These are phyloP conservation scores for Penicillium angulare DNA, from an alignment of 495 filamentous ascomycete species.

Conservation along the genomic window DNA sequence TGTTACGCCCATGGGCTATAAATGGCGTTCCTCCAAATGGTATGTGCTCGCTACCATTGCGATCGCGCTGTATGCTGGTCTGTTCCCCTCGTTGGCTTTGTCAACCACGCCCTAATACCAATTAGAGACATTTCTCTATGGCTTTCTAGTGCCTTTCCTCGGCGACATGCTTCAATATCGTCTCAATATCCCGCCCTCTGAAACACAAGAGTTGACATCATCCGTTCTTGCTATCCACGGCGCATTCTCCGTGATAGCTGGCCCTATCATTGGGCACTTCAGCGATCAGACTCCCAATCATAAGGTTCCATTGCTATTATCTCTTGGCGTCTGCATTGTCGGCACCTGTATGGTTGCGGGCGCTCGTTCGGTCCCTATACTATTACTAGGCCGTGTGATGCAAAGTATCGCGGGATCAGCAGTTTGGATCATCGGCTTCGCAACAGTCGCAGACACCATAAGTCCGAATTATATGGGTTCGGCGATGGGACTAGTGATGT, in stretches of 20 bases:
- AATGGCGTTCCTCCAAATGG: not conserved
- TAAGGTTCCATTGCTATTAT: conserved; percentile 9
- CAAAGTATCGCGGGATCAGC: conserved; percentile 20
- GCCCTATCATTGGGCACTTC: conserved; percentile 25
- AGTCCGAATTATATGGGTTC: conserved; percentile 15
- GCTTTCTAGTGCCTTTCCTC: conserved; percentile 28
- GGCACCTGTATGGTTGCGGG: not conserved
- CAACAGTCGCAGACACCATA: conserved; percentile 21
- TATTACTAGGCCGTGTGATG: conserved; percentile 19
- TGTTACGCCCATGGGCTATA: not conserved
- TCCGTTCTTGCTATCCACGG: conserved; percentile 19
- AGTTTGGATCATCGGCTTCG: conserved; percentile 25
- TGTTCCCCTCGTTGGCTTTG: too few species aligned
- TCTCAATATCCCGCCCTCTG: conserved; percentile 15
- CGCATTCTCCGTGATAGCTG: conserved; percentile 14
- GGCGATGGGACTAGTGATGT: conserved; percentile 14
- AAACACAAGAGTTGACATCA: conserved; percentile 20
- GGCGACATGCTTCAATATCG: conserved; percentile 28
- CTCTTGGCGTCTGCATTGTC: not conserved
- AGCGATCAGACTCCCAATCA: conserved; percentile 19
- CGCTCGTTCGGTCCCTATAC: not conserved
- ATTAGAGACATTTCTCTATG: conserved; percentile 30
- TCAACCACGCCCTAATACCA: too few species aligned
- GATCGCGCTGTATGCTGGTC: not conserved
- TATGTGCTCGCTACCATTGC: not conserved